A percentile compares a stretch with the other conserved stretches of the same genome.
Evolutionary conservation across 306 rosid species (phyloP).

Genomic region (Castanospermum australe): DNA sequence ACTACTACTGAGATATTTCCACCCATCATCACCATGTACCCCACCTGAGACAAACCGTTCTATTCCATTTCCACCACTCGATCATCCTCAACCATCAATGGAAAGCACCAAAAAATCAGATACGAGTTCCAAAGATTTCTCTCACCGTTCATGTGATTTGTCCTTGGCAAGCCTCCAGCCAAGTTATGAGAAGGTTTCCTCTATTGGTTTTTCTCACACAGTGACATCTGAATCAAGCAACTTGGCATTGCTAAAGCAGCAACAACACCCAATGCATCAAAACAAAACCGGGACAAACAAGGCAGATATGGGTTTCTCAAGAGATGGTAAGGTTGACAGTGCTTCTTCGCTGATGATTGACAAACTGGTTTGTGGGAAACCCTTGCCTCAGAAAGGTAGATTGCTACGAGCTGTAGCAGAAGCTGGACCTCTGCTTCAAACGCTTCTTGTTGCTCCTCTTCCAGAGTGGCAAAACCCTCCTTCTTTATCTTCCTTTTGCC

Average conservation of each 20-base stretch:
- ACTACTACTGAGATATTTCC: constrained; percentile 27
- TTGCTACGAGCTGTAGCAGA: constrained; percentile 43
- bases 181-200: constrained; percentile 14
- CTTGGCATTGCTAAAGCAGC: constrained; percentile 6
- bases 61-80: not conserved
- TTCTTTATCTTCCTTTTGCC: not conserved
- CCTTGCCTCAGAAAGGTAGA: constrained; percentile 53
- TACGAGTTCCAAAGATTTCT: not conserved
- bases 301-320: not conserved
- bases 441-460: constrained; percentile 46
- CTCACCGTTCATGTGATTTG: constrained; percentile 20
- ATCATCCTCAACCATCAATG: not conserved
- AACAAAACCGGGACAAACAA: not conserved
- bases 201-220: not conserved
- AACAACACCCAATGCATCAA: constrained; percentile 7
- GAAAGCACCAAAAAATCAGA: constrained; percentile 11
- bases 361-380: constrained; percentile 27
- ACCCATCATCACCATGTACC: constrained; percentile 17
- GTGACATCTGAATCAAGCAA: constrained; percentile 16
- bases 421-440: constrained; percentile 52
- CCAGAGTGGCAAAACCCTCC: constrained; percentile 51
- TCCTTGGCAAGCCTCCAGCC: constrained; percentile 20
- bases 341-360: constrained; percentile 28
- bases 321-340: not conserved
- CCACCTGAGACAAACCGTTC: not conserved